These are phyloP conservation scores for Dactylis glomerata DNA, from an alignment of 176 grass and related monocot species.

Conservation along the genomic window DNA sequence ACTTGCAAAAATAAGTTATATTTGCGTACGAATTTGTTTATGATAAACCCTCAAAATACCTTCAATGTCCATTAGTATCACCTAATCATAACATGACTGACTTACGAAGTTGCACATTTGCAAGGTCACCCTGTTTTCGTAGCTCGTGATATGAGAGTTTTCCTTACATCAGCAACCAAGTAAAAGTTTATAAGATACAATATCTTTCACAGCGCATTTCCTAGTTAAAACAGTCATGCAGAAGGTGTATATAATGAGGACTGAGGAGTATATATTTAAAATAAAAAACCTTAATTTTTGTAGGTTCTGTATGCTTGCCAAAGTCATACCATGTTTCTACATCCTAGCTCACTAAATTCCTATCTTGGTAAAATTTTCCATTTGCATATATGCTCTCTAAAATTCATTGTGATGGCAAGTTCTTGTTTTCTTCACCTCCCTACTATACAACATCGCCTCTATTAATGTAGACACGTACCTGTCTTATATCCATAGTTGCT, in stretches of 20 bases:
- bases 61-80: background rate
- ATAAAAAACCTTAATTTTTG: background rate
- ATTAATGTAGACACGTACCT: background rate
- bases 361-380: background rate
- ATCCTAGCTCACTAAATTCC: background rate
- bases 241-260: background rate
- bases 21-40: background rate
- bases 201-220: background rate
- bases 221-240: background rate
- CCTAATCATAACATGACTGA: background rate
- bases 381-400: background rate
- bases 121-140: background rate
- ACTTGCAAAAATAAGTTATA: background rate
- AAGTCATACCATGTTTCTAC: background rate
- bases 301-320: background rate
- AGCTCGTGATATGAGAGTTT: background rate
- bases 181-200: background rate
- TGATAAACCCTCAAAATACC: background rate
- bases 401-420: background rate
- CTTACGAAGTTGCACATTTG: background rate
- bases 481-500: background rate
- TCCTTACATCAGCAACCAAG: background rate
- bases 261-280: background rate
- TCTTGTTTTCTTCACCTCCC: background rate
- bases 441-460: background rate